These are phyloP conservation scores for Saccharomycopsis sp. DNA, from an alignment of 805 yeast genomes.

Conservation along the genomic window DNA sequence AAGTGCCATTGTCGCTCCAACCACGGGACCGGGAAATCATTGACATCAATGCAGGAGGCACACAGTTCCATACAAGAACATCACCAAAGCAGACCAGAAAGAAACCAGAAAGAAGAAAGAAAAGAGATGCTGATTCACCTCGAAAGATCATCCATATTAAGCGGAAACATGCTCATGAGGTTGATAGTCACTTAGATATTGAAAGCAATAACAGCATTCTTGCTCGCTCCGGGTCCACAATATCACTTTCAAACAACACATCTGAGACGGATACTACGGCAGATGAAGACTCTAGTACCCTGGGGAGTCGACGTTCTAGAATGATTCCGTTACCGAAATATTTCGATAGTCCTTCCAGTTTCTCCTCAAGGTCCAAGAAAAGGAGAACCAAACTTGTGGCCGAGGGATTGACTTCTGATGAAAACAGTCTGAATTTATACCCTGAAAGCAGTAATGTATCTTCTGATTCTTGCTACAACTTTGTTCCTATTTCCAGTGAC, in stretches of 20 bases:
- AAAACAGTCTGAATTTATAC: not conserved
- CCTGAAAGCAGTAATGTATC: not conserved
- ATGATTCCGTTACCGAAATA: not conserved
- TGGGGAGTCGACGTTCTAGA: not conserved
- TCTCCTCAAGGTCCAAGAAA: not conserved
- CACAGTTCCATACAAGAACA: conserved; percentile 36
- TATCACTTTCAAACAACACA: not conserved
- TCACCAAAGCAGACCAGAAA: not conserved
- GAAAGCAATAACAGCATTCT: not conserved
- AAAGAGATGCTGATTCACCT: not conserved
- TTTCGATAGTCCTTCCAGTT: not conserved
- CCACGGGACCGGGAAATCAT: conserved; percentile 36
- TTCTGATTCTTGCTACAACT: not conserved
- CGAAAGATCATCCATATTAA: not conserved
- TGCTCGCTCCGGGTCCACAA: not conserved
- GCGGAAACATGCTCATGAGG: not conserved
- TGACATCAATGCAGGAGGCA: conserved; percentile 40
- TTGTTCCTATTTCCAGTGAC: not conserved
- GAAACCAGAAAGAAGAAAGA: not conserved
- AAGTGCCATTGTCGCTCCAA: conserved; percentile 31
- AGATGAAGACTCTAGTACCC: not conserved
- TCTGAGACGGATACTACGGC: not conserved
- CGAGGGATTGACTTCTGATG: not conserved
- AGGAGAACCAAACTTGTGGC: not conserved
- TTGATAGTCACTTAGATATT: not conserved